phyloP scores from a whole-genome alignment of 345 rosid species.

The Eucalyptus cloeziana region DNA sequence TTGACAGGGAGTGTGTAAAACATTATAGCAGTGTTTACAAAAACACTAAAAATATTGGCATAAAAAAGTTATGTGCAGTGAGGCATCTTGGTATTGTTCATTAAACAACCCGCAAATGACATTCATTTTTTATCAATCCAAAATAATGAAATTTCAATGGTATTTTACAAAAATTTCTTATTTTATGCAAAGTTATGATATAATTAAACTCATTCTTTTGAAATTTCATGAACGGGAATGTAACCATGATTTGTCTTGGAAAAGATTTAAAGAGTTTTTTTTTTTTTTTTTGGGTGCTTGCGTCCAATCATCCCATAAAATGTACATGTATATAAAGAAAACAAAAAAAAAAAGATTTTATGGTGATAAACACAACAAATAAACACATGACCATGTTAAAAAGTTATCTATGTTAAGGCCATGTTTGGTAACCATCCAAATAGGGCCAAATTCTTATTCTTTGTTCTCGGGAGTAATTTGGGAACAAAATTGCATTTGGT shows the following conservation, averaged over 20 bases:
- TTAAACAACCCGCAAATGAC: neutral
- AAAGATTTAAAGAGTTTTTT: neutral
- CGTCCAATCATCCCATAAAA: neutral
- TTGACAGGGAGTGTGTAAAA: neutral
- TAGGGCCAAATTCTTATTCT: too few species aligned
- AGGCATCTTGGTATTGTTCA: neutral
- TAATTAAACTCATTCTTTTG: neutral
- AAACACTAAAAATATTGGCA: neutral
- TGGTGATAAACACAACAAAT: neutral
- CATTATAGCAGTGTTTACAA: neutral
- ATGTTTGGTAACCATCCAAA: too few species aligned
- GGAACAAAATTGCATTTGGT: too few species aligned
- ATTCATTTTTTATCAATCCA: neutral
- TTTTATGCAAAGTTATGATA: neutral
- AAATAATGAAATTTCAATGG: neutral
- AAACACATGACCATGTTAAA: neutral
- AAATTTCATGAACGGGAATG: neutral
- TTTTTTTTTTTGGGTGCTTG: neutral
- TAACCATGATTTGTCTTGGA: neutral
- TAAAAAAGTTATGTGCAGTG: neutral
- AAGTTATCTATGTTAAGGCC: neutral
- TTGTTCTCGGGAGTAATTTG: too few species aligned
- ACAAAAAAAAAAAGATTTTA: too few species aligned
- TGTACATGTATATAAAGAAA: too few species aligned
- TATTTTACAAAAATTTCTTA: too few species aligned